These are phyloP conservation scores for Salicornia ramosissima DNA, from an alignment of 148 eudicot genomes.

Conservation along the genomic window DNA sequence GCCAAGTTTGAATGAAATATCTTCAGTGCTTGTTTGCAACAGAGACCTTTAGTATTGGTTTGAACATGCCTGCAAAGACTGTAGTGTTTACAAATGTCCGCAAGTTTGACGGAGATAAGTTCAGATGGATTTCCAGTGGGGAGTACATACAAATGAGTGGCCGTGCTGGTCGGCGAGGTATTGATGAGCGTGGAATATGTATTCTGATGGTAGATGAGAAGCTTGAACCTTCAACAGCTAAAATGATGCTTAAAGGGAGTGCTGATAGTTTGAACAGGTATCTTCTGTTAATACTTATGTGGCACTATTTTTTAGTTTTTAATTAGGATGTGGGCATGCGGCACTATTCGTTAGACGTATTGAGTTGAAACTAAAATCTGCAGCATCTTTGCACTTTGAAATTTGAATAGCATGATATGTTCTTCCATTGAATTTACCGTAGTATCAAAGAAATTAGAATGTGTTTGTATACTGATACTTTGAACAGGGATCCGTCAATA, in stretches of 20 bases:
- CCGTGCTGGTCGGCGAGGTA: conserved; percentile 99
- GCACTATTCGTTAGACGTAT: too few species aligned
- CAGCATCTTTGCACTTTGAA: background rate
- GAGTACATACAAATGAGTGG: conserved; percentile 99
- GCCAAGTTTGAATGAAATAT: conserved; percentile 26
- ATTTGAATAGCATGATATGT: background rate
- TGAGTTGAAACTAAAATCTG: background rate
- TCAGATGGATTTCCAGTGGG: conserved; percentile 96
- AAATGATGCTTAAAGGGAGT: conserved; percentile 88
- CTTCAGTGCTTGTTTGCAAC: conserved; percentile 96
- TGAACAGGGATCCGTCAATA: too few species aligned
- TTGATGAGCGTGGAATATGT: conserved; percentile 97
- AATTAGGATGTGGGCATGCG: too few species aligned
- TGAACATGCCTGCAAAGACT: conserved; percentile 99
- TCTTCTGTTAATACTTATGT: background rate
- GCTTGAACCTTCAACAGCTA: conserved; percentile 96
- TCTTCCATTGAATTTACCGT: background rate
- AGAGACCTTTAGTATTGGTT: conserved; percentile 97
- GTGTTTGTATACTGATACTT: too few species aligned
- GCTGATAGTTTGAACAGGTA: conserved; percentile 98
- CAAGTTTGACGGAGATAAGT: conserved; percentile 93
- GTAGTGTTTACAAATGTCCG: conserved; percentile 98
- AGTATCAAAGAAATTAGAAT: background rate
- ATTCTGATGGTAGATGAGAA: conserved; percentile 99
- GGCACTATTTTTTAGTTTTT: background rate